These are phyloP conservation scores for Calonectria multiphialidica DNA, from an alignment of 2,329 filamentous ascomycete genomes.

Conservation along the genomic window DNA sequence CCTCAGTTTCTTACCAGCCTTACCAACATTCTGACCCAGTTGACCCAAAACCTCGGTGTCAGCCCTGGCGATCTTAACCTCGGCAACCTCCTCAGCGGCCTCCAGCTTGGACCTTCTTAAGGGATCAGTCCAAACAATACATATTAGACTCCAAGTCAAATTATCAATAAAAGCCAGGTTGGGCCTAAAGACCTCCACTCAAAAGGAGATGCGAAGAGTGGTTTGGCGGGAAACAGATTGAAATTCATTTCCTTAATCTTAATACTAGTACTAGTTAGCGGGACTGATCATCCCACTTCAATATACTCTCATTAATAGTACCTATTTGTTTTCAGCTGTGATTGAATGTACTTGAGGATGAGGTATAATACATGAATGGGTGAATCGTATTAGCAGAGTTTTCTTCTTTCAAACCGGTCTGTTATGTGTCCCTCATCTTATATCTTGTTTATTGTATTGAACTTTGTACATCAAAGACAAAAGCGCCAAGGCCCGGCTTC, in stretches of 20 bases:
- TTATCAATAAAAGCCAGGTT: background rate
- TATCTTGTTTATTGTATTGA: too few relatives aligned
- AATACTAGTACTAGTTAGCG: constrained; percentile 9
- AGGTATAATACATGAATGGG: too few relatives aligned
- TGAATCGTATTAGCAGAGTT: too few relatives aligned
- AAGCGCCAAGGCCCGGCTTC: too few relatives aligned
- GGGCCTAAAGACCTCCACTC: background rate
- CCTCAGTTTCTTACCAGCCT: background rate
- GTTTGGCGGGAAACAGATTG: background rate
- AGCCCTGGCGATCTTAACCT: background rate
- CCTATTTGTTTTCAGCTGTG: background rate
- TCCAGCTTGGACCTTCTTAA: background rate
- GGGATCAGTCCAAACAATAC: background rate
- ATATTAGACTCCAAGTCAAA: background rate
- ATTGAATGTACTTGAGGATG: background rate
- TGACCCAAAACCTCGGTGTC: background rate
- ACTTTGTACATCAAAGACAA: too few relatives aligned
- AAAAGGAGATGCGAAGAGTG: background rate
- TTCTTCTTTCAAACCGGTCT: too few relatives aligned
- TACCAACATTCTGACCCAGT: background rate
- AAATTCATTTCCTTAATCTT: background rate
- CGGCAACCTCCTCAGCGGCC: background rate
- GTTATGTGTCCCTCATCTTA: too few relatives aligned
- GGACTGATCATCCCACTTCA: constrained; percentile 18
- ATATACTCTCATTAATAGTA: background rate